These are phyloP conservation scores for Herpetospermum pedunculosum DNA, from an alignment of 306 rosid species.

Conservation along the genomic window DNA sequence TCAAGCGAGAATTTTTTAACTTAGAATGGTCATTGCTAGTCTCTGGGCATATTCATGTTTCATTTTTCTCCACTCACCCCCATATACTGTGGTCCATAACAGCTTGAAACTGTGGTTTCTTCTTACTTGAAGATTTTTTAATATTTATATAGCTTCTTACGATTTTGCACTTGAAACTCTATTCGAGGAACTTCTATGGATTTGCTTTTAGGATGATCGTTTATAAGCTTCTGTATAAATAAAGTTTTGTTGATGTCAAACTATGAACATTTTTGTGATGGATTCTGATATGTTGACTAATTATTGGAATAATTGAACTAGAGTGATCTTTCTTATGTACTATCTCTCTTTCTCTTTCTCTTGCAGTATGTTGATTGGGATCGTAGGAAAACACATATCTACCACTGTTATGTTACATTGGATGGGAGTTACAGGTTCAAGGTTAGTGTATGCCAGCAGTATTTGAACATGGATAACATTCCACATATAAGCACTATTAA, in stretches of 20 bases:
- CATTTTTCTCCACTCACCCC: neutral
- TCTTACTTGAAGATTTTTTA: neutral
- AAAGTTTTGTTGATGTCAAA: neutral
- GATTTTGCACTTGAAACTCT: neutral
- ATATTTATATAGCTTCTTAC: neutral
- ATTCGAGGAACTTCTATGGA: neutral
- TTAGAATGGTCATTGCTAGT: neutral
- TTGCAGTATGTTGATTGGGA: constrained; percentile 60
- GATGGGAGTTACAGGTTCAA: constrained; percentile 48
- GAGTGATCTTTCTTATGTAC: neutral
- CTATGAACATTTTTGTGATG: neutral
- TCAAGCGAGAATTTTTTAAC: neutral
- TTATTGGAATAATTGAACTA: neutral
- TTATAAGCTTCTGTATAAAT: neutral
- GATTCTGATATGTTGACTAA: neutral
- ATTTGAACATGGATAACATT: neutral
- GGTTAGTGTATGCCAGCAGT: constrained; percentile 30
- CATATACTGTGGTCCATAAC: neutral
- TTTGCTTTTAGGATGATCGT: neutral
- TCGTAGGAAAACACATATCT: constrained; percentile 29
- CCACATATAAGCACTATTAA: neutral
- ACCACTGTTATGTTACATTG: constrained; percentile 41
- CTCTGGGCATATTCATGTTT: neutral
- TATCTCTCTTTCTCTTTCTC: neutral
- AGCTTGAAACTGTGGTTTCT: neutral